Evolutionary conservation across 2,329 filamentous ascomycete genomes (phyloP).

Genomic region (Macrophomina pseudophaseolina): DNA sequence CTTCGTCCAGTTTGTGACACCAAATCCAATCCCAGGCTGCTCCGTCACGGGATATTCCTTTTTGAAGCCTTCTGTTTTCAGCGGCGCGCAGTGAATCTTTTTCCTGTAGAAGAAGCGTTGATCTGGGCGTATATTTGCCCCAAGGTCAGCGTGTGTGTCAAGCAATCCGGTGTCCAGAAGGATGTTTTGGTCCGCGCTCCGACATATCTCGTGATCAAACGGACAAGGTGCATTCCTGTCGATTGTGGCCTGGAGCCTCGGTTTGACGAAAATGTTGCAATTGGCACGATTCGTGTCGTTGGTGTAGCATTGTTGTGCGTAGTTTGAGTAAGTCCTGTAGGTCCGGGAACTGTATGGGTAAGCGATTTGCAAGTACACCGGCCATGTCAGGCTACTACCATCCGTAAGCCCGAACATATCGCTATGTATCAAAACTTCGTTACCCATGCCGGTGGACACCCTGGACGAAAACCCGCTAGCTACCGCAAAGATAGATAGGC

Average conservation of each 20-base stretch:
- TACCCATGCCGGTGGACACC: no score
- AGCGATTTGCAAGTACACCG: no score
- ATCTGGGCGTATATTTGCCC: not conserved
- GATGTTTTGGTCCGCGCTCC: not conserved
- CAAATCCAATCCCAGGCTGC: no score
- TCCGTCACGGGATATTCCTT: no score
- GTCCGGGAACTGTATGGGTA: no score
- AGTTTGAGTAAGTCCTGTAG: no score
- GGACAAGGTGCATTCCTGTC: not conserved
- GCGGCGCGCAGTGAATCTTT: not conserved
- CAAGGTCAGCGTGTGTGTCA: not conserved
- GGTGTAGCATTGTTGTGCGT: conserved; percentile 1
- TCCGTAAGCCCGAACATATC: no score
- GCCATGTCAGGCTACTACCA: not conserved
- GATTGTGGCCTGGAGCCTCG: not conserved
- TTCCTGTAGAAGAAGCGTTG: not conserved
- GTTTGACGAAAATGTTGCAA: conserved; percentile 1
- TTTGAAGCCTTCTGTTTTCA: not conserved
- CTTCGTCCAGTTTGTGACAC: no score
- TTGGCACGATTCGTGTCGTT: not conserved
- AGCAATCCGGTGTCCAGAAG: not conserved
- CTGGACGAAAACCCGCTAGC: no score
- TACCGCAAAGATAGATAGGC: no score
- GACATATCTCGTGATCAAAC: not conserved
- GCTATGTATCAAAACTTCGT: no score